phyloP scores from a whole-genome alignment of 306 rosid genomes.

The Vicia villosa region DNA sequence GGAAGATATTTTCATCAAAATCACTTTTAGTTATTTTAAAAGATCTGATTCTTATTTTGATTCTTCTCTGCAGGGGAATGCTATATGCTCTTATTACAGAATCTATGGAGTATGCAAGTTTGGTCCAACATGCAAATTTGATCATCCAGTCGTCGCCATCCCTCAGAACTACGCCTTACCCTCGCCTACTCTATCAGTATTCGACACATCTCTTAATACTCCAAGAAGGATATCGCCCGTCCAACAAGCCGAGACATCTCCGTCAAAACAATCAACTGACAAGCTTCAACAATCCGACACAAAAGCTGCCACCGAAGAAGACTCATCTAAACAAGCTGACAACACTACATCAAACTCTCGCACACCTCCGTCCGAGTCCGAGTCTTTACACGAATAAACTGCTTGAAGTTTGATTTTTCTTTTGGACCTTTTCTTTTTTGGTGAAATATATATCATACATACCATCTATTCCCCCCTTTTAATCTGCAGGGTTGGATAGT shows the following conservation, averaged over 20 bases:
- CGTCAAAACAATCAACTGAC: conserved; percentile 53
- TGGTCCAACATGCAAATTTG: conserved; percentile 89
- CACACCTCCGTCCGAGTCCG: conserved; percentile 60
- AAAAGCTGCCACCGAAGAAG: conserved; percentile 48
- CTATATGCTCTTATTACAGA: conserved; percentile 71
- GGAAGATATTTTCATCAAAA: too few relatives aligned
- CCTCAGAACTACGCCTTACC: conserved; percentile 60
- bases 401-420: conserved; percentile 45
- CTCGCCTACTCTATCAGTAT: conserved; percentile 48
- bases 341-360: conserved; percentile 48
- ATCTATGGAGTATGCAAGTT: conserved; percentile 87
- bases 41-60: conserved; percentile 32
- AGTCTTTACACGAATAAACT: conserved; percentile 58
- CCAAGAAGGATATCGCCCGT: conserved; percentile 47
- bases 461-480: conserved; percentile 71
- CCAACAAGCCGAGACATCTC: conserved; percentile 55
- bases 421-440: conserved; percentile 37
- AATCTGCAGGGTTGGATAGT: conserved; percentile 50
- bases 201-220: conserved; percentile 54
- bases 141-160: conserved; percentile 64
- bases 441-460: conserved; percentile 58
- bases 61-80: conserved; percentile 69
- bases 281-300: conserved; percentile 52
- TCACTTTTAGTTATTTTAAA: too few relatives aligned
- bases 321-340: conserved; percentile 53